A percentile compares a stretch with the other conserved stretches of the same genome.
These are phyloP conservation scores for Chlamydomonas sp. DNA, from an alignment of 139 green algal species.

Conservation along the genomic window DNA sequence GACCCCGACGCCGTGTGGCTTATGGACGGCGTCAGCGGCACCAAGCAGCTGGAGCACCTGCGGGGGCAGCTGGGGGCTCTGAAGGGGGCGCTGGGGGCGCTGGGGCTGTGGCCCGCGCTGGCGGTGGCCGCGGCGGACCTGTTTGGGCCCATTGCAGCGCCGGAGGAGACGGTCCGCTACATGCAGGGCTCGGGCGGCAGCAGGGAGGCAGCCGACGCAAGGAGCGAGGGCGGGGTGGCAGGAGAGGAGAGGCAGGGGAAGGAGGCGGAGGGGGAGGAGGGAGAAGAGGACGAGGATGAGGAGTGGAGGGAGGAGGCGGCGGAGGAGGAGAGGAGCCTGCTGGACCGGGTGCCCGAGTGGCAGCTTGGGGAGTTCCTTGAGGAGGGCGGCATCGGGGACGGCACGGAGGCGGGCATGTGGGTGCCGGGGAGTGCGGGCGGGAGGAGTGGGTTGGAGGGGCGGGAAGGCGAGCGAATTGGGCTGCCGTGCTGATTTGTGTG, in stretches of 20 bases:
- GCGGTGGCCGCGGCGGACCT: conserved; percentile 13
- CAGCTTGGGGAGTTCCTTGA: background rate
- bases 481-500: no score
- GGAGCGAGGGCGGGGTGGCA: background rate
- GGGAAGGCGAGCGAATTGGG: no score
- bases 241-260: background rate
- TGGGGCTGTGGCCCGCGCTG: conserved; percentile 24
- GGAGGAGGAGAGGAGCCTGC: background rate
- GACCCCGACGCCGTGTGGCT: background rate
- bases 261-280: background rate
- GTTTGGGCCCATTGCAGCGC: background rate
- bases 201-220: background rate
- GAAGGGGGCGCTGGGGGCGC: background rate
- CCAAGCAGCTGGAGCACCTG: conserved; percentile 30
- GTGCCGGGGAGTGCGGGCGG: no score
- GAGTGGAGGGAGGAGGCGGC: background rate
- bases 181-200: background rate
- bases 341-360: background rate
- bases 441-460: no score
- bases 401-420: background rate
- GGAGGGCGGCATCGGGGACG: background rate
- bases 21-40: background rate
- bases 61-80: conserved; percentile 2
- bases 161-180: no score
- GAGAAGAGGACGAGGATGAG: background rate